phyloP scores from a whole-genome alignment of 2,329 filamentous ascomycete species.

The Pezizomycotina sp. region DNA sequence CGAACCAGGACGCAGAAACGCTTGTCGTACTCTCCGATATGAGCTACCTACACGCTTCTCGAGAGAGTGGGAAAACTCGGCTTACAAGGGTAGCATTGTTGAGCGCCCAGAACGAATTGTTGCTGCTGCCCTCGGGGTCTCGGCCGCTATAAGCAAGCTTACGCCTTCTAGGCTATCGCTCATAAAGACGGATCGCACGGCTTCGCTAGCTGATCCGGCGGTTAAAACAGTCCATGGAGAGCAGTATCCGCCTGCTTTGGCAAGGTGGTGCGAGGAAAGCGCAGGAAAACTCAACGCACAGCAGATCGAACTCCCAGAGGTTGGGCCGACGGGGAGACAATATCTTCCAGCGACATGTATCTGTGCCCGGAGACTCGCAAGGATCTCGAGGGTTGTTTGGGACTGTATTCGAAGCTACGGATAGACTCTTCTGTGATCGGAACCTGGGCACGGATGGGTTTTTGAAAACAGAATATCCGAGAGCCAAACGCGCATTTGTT shows the following conservation, averaged over 20 bases:
- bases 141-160: slow-evolving; percentile 77
- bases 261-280: slow-evolving; percentile 55
- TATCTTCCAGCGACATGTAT: slow-evolving; percentile 89
- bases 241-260: slow-evolving; percentile 42
- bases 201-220: slow-evolving; percentile 55
- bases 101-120: slow-evolving; percentile 84
- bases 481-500: slow-evolving; percentile 68
- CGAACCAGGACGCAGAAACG: slow-evolving; percentile 35
- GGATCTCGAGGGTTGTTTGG: slow-evolving; percentile 78
- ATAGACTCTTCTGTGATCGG: slow-evolving; percentile 54
- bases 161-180: slow-evolving; percentile 44
- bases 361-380: slow-evolving; percentile 70
- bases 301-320: slow-evolving; percentile 31
- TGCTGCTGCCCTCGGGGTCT: slow-evolving; percentile 65
- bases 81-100: slow-evolving; percentile 61
- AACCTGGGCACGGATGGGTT: slow-evolving; percentile 13
- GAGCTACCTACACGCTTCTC: slow-evolving; percentile 87
- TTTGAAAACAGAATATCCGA: slow-evolving; percentile 28
- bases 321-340: slow-evolving; percentile 67
- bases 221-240: slow-evolving; percentile 81
- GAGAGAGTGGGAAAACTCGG: slow-evolving; percentile 63
- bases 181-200: slow-evolving; percentile 54
- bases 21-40: slow-evolving; percentile 80
- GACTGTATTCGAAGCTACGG: slow-evolving; percentile 83
- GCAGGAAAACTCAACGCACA: slow-evolving; percentile 54